A percentile compares a stretch with the other conserved stretches of the same genome.
Conservation (phyloP, 169 alveolate species). For the Eimeria praecox region DNA sequence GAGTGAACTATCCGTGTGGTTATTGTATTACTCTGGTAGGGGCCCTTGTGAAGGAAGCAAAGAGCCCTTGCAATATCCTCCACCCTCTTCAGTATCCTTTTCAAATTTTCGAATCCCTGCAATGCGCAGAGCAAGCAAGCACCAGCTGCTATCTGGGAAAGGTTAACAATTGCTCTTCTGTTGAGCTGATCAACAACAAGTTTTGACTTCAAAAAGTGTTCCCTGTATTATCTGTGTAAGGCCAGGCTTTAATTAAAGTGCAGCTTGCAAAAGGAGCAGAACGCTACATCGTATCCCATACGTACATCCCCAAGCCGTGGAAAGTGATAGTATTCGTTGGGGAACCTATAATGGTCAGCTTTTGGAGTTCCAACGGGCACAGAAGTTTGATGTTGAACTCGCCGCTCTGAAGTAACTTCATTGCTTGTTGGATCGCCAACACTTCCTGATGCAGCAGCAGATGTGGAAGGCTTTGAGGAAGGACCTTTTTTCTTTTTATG, state of each 20-base stretch:
- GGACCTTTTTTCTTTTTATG: background rate
- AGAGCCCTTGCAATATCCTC: background rate
- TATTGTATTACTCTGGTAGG: background rate
- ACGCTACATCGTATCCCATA: background rate
- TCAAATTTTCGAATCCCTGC: background rate
- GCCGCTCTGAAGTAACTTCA: background rate
- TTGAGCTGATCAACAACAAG: background rate
- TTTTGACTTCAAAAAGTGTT: background rate
- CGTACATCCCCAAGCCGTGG: background rate
- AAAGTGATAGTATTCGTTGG: too few species aligned
- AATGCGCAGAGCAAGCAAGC: background rate
- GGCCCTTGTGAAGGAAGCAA: background rate
- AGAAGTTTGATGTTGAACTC: background rate
- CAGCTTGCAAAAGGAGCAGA: background rate
- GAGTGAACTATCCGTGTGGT: background rate
- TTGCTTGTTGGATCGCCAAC: background rate
- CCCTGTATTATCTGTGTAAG: background rate
- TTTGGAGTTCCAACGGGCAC: background rate
- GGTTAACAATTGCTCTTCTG: background rate
- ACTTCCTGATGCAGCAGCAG: background rate
- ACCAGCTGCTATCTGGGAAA: background rate
- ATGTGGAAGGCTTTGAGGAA: background rate
- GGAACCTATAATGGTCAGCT: background rate
- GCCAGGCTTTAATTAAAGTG: background rate
- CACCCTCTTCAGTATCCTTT: background rate